Conservation (phyloP, 148 eudicot species). For the Chenopodium formosanum region DNA sequence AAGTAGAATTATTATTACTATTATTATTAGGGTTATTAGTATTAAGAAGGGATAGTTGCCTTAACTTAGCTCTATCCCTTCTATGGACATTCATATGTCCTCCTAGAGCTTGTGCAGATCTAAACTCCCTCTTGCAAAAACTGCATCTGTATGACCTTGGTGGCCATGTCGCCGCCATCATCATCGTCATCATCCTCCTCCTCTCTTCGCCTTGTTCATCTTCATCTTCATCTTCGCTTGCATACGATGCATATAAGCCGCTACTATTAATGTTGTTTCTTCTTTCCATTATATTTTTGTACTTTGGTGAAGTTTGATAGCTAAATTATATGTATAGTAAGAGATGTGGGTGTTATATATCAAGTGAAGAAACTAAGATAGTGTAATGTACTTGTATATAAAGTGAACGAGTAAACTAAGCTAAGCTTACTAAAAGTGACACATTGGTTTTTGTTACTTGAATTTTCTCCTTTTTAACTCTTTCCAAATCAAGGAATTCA, state of each 20-base stretch:
- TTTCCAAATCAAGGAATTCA: conserved; percentile 17
- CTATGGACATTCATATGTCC: conserved; percentile 98
- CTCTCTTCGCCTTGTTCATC: too few species aligned
- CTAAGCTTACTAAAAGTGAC: conserved; percentile 16
- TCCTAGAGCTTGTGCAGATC: conserved; percentile 96
- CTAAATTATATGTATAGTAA: too few species aligned
- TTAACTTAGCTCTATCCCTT: conserved; percentile 73
- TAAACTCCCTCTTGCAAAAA: conserved; percentile 86
- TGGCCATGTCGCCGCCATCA: conserved; percentile 57
- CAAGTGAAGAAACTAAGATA: too few species aligned
- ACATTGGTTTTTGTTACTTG: conserved; percentile 5
- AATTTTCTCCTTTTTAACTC: conserved; percentile 12
- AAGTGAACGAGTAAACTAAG: background rate
- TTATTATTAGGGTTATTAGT: background rate
- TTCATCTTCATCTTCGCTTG: too few species aligned
- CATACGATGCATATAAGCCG: background rate
- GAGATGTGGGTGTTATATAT: too few species aligned
- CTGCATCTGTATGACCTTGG: conserved; percentile 77
- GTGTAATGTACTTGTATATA: too few species aligned
- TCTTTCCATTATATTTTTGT: too few species aligned
- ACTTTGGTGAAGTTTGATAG: too few species aligned
- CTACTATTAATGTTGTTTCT: background rate
- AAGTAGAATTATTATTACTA: conserved; percentile 6
- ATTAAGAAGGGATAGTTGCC: conserved; percentile 34
- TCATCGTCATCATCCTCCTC: background rate